Percentiles rank a stretch among this genome's conserved stretches.
These are phyloP conservation scores for Colletotrichum graminicola DNA, from an alignment of 2,329 filamentous ascomycete genomes.

Conservation along the genomic window DNA sequence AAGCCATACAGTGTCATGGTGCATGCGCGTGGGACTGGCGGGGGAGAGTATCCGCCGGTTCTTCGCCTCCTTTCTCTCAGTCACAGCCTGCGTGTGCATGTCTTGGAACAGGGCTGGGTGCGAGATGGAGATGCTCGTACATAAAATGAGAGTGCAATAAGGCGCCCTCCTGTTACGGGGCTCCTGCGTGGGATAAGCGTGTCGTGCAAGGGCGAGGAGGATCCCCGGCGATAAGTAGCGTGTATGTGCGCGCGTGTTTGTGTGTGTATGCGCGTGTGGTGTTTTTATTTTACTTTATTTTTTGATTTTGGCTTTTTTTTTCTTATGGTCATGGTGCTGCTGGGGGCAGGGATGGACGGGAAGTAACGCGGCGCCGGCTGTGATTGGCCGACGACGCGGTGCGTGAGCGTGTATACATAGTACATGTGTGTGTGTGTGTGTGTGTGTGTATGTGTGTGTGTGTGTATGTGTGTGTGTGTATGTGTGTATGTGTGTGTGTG, in stretches of 20 bases:
- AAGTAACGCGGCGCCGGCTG: constrained; percentile 4
- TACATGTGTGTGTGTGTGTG: too few relatives aligned
- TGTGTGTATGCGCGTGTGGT: constrained; percentile 15
- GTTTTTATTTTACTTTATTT: not conserved
- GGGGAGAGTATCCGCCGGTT: constrained; percentile 15
- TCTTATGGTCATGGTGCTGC: constrained; percentile 15
- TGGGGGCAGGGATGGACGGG: constrained; percentile 35
- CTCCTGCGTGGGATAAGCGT: constrained; percentile 23
- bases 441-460: constrained; percentile 16
- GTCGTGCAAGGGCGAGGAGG: constrained; percentile 20
- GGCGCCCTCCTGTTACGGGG: not conserved
- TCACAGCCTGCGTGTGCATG: not conserved
- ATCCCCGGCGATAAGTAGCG: constrained; percentile 20
- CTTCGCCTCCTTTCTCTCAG: not conserved
- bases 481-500: constrained; percentile 14
- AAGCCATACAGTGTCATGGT: not conserved
- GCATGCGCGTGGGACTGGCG: not conserved
- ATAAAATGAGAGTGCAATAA: constrained; percentile 6
- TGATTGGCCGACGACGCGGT: constrained; percentile 37
- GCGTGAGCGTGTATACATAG: not conserved
- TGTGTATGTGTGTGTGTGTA: constrained; percentile 12
- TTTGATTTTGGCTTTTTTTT: not conserved
- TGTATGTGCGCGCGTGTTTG: not conserved
- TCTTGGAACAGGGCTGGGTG: not conserved
- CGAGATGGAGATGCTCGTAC: constrained; percentile 3